Conservation (phyloP, 192 early-diverging fungal species). For the Umbelopsis vinacea region DNA sequence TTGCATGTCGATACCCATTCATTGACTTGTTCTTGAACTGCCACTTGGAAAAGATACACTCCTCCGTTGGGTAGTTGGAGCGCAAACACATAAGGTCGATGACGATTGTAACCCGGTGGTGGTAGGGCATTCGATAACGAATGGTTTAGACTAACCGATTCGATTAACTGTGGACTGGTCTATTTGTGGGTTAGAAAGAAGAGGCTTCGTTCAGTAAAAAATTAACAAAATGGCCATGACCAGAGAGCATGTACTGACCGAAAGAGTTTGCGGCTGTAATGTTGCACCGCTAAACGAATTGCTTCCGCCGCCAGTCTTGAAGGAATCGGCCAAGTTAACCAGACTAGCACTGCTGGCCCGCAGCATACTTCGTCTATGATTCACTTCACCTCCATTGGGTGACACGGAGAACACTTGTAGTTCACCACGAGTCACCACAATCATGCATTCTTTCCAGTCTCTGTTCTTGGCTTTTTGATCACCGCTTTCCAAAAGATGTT, state of each 20-base stretch:
- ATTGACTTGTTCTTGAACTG: conserved; percentile 66
- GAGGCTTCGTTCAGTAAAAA: not conserved
- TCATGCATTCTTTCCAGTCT: conserved; percentile 83
- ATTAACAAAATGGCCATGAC: too few relatives aligned
- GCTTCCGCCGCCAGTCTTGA: conserved; percentile 1
- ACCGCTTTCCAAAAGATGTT: conserved; percentile 78
- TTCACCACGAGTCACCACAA: conserved; percentile 74
- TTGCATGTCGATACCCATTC: conserved; percentile 92
- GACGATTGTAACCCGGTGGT: conserved; percentile 80
- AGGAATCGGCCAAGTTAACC: conserved; percentile 31
- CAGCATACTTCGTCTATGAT: conserved; percentile 27
- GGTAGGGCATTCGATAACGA: conserved; percentile 84
- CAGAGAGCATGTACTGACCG: not conserved
- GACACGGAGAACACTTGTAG: conserved; percentile 86
- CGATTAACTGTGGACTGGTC: conserved; percentile 44
- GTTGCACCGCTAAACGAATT: not conserved
- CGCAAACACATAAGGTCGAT: conserved; percentile 84
- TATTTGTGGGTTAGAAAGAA: conserved; percentile 2
- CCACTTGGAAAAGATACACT: conserved; percentile 91
- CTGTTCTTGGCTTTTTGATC: conserved; percentile 84
- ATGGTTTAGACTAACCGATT: conserved; percentile 70
- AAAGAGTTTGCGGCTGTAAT: not conserved
- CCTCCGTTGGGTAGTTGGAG: conserved; percentile 79
- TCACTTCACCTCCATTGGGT: conserved; percentile 43
- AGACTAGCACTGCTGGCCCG: conserved; percentile 33